Percentiles rank a stretch among this genome's conserved stretches.
Evolutionary conservation across 139 green algal genomes (phyloP).

Genomic region (Limnomonas spitsbergensis): DNA sequence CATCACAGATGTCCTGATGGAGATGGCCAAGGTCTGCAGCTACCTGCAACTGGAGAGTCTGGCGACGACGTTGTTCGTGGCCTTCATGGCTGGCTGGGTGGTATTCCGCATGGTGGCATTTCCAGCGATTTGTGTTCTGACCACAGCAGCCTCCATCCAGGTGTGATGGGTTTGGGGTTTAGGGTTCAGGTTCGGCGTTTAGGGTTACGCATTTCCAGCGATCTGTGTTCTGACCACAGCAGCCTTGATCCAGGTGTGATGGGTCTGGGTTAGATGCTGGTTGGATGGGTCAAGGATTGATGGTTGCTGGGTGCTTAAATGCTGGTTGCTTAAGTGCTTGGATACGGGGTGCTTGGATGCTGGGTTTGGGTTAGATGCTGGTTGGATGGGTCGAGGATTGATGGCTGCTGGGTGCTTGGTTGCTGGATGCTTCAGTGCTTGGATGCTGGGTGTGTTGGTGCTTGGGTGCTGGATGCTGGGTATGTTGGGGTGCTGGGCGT

Average conservation of each 20-base stretch:
- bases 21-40: conserved; percentile 60
- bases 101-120: conserved; percentile 36
- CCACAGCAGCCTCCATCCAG: no score
- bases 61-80: conserved; percentile 53
- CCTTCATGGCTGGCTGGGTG: conserved; percentile 42
- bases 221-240: background rate
- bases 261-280: background rate
- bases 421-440: no score
- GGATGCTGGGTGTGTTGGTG: no score
- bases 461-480: background rate
- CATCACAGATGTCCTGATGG: conserved; percentile 40
- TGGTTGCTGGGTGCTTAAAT: no score
- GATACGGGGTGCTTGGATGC: no score
- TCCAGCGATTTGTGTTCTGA: background rate
- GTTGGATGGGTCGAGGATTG: background rate
- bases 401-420: no score
- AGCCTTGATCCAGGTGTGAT: background rate
- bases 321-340: no score
- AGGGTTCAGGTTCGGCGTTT: background rate
- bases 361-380: background rate
- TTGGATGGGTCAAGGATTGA: background rate
- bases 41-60: conserved; percentile 49
- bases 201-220: no score
- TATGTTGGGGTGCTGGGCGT: no score
- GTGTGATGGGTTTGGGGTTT: background rate